Evolutionary conservation across 2,329 filamentous ascomycete genomes (phyloP).

Genomic region (Verticillium zaregamsianum): DNA sequence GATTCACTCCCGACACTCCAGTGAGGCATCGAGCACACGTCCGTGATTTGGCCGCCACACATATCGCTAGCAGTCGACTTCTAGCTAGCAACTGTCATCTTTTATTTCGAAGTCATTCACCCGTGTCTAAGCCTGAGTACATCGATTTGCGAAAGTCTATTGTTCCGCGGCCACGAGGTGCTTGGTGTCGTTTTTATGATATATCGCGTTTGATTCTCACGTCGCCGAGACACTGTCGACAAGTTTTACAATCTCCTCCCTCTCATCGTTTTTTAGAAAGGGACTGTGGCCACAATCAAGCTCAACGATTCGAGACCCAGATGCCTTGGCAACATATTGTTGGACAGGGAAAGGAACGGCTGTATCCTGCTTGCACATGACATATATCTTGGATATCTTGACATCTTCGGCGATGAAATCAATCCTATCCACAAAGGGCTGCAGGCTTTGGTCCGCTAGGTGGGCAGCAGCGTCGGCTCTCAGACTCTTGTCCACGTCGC

Average conservation of each 20-base stretch:
- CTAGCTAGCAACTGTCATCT: too few relatives aligned
- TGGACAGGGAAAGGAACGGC: not conserved
- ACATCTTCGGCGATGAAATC: not conserved
- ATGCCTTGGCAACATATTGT: not conserved
- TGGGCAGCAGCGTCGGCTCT: not conserved
- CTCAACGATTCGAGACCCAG: not conserved
- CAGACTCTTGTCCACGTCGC: not conserved
- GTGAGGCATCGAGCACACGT: too few relatives aligned
- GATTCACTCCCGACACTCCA: too few relatives aligned
- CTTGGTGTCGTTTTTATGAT: too few relatives aligned
- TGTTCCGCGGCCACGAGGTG: too few relatives aligned
- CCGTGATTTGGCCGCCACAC: too few relatives aligned
- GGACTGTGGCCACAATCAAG: not conserved
- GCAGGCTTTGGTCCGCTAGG: not conserved
- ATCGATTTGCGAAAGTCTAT: too few relatives aligned
- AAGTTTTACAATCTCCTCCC: not conserved
- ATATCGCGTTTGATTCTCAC: too few relatives aligned
- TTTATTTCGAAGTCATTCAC: too few relatives aligned
- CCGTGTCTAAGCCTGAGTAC: too few relatives aligned
- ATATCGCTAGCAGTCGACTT: too few relatives aligned
- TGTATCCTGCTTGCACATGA: not conserved
- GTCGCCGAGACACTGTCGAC: not conserved
- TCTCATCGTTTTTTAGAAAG: not conserved
- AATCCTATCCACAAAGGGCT: not conserved
- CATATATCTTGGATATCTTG: not conserved